A percentile compares a stretch with the other conserved stretches of the same genome.
These are phyloP conservation scores for Leccinum broughii DNA, from an alignment of 768 basidiomycete genomes.

Conservation along the genomic window DNA sequence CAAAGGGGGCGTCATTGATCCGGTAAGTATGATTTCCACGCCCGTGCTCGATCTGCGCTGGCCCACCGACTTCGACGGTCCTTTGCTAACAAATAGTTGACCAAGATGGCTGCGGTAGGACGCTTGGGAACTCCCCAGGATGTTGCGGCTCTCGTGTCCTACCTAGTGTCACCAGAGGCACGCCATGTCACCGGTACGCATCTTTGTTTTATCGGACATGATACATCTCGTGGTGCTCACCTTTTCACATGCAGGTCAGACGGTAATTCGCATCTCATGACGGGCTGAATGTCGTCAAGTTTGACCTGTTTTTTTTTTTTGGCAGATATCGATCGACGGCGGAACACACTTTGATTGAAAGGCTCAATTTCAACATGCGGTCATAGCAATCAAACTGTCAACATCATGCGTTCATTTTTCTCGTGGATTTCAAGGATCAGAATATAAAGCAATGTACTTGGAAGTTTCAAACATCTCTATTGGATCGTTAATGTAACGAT, in stretches of 20 bases:
- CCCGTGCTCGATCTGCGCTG: background rate
- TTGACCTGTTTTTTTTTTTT: background rate
- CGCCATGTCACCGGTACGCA: constrained; percentile 35
- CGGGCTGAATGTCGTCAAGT: background rate
- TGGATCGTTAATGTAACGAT: background rate
- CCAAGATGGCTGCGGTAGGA: constrained; percentile 18
- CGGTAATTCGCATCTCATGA: constrained; percentile 17
- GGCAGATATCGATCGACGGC: constrained; percentile 27
- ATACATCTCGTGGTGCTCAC: background rate
- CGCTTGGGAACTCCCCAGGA: constrained; percentile 31
- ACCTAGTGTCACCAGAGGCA: constrained; percentile 36
- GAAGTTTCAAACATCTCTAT: background rate
- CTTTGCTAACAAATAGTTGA: constrained; percentile 8
- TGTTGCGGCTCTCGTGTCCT: constrained; percentile 39
- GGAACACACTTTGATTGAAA: constrained; percentile 27
- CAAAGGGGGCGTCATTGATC: constrained; percentile 14
- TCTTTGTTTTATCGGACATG: background rate
- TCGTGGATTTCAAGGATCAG: background rate
- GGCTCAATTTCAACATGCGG: too few relatives aligned
- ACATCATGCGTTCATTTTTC: too few relatives aligned
- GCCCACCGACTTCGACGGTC: background rate
- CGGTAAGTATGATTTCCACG: constrained; percentile 19
- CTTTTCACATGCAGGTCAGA: constrained; percentile 21
- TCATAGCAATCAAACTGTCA: background rate
- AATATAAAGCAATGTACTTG: background rate